Percentiles rank a stretch among this genome's conserved stretches.
Conservation (phyloP, 805 yeast genomes). For the Candida hispaniensis region DNA sequence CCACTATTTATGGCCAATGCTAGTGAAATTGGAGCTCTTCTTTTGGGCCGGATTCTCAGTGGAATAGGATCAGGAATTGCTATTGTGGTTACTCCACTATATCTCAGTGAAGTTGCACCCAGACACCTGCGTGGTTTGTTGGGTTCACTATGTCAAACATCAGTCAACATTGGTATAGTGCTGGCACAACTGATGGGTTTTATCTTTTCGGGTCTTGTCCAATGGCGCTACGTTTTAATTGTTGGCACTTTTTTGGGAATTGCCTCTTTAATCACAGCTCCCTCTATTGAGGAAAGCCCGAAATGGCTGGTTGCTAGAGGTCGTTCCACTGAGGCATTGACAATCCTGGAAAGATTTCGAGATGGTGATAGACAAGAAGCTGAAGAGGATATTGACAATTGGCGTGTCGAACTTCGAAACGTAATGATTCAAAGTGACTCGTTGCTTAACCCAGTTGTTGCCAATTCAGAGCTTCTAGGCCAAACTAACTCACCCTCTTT, state of each 20-base stretch:
- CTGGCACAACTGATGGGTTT: constrained; percentile 68
- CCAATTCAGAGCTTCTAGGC: constrained; percentile 1
- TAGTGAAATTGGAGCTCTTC: constrained; percentile 34
- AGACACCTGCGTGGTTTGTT: constrained; percentile 55
- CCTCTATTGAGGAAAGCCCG: constrained; percentile 60
- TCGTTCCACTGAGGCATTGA: constrained; percentile 34
- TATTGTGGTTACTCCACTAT: constrained; percentile 74
- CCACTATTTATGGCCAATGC: constrained; percentile 49
- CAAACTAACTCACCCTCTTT: constrained; percentile 7
- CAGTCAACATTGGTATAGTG: constrained; percentile 76
- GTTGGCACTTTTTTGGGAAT: constrained; percentile 48
- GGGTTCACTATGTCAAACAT: constrained; percentile 85
- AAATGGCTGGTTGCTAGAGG: constrained; percentile 61
- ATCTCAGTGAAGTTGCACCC: constrained; percentile 74
- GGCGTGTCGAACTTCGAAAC: constrained; percentile 18
- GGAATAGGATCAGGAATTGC: constrained; percentile 86
- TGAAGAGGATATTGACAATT: constrained; percentile 26
- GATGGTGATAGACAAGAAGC: constrained; percentile 23
- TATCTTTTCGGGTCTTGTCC: constrained; percentile 46
- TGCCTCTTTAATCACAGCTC: constrained; percentile 35
- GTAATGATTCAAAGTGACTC: constrained; percentile 12
- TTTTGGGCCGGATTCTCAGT: constrained; percentile 61
- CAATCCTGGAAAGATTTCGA: constrained; percentile 31
- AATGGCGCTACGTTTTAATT: constrained; percentile 68
- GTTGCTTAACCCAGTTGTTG: constrained; percentile 8